Percentiles rank a stretch among this genome's conserved stretches.
These are phyloP conservation scores for Umbelopsis ramanniana DNA, from an alignment of 192 early-diverging fungal genomes.

Conservation along the genomic window DNA sequence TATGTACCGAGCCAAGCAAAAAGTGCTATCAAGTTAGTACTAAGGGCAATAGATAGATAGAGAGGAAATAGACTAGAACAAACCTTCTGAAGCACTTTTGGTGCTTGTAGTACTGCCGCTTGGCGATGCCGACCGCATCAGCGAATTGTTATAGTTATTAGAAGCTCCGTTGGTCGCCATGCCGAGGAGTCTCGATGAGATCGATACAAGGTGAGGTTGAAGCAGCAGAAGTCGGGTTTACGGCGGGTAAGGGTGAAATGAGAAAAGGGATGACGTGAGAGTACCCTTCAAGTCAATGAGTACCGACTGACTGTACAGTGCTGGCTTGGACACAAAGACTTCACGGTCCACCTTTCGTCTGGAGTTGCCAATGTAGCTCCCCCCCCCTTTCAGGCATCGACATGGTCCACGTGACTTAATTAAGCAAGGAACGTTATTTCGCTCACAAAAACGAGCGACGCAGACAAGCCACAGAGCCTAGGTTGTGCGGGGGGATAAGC, in stretches of 20 bases:
- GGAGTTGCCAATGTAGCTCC: too few species aligned
- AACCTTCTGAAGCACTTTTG: conserved; percentile 3
- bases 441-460: too few species aligned
- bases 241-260: neutral
- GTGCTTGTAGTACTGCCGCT: neutral
- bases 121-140: conserved; percentile 18
- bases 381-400: too few species aligned
- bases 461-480: too few species aligned
- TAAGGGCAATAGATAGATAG: too few species aligned
- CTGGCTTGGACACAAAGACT: too few species aligned
- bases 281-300: too few species aligned
- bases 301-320: too few species aligned
- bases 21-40: neutral
- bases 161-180: conserved; percentile 12
- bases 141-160: neutral
- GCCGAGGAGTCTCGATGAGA: neutral
- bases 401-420: too few species aligned
- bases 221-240: neutral
- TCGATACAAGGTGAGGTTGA: neutral
- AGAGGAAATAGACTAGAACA: neutral
- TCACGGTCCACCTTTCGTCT: too few species aligned
- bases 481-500: neutral
- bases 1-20: neutral
- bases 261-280: too few species aligned
- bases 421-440: too few species aligned